Evolutionary conservation across 2,329 filamentous ascomycete genomes (phyloP), one percentile per base, ranked within the genome.

Genomic region (Arthrobotrys sphaeroides): DNA sequence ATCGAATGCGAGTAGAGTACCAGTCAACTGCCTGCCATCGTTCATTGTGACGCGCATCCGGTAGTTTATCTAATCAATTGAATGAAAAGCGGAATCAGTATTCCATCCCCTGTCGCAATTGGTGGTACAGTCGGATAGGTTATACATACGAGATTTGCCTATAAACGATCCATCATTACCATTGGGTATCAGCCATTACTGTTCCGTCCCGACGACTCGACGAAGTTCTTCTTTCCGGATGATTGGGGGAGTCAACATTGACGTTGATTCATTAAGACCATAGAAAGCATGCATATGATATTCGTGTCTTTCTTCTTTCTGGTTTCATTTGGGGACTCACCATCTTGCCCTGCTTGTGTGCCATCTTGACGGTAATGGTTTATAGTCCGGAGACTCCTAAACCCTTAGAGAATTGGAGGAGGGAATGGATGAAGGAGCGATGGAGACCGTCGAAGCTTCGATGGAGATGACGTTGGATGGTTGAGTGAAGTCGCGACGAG

Each of bases 341-440:
- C 95, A 99, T 98, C 88, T 99, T 98, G 85, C 95, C 95, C 85
- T 97, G 94, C 85, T 97, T 96, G 88, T 97, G 94, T 83, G 90
- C 88, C 89, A 90, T 90, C 80, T 83, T 89, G 82, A 81, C 80
- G n/a, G n/a, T 78, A 80, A 78, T 80, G 82, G 79, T 81, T 83
- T 74, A 68, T 42, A 74, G 70, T 74, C 61, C 62, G 51, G 4
- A 20, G 70, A 74, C 70, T n/a, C n/a, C n/a, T n/a, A n/a, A n/a
- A n/a, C n/a, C n/a, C n/a, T 68, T 36, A 9, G 33, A 18, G 9
- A 68, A 33, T 55, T 51, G 43, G 22, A 33, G 16, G 20, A n/a
- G 43, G 16, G 20, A n/a, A 43, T 20, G 26, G 13, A 62, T 38
- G 31, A 16, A 61, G 20, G 20, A 22, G 24, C 7, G 38, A 22